Evolutionary conservation across 257 asterid species (phyloP).

Genomic region (Solanum stenotomum): DNA sequence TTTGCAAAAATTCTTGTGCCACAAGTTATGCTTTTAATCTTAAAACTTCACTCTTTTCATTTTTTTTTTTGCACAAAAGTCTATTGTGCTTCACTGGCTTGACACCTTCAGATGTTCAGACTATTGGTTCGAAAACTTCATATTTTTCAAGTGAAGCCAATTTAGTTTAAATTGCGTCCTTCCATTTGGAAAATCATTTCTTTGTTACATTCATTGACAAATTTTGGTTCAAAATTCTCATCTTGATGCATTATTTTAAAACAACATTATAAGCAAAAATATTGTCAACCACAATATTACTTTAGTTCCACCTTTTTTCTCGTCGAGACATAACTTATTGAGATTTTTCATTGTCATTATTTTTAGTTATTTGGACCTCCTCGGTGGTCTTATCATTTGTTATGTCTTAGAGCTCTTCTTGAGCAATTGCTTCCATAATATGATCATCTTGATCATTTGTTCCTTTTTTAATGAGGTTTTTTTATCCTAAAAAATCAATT

Average conservation of each 20-base stretch:
- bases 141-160: neutral
- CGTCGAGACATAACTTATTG: neutral
- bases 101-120: neutral
- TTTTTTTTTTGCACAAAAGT: neutral
- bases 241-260: no score
- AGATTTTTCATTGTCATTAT: neutral
- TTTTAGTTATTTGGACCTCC: neutral
- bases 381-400: neutral
- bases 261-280: neutral
- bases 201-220: neutral
- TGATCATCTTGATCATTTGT: neutral
- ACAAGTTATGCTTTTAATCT: neutral
- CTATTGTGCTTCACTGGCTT: neutral
- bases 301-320: neutral
- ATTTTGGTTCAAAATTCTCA: neutral
- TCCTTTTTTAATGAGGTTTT: no score
- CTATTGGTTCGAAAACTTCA: neutral
- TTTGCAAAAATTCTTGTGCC: no score
- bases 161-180: neutral
- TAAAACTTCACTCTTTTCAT: neutral
- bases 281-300: neutral
- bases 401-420: neutral
- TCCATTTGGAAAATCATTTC: neutral
- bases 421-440: neutral
- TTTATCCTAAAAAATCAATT: neutral